phyloP scores from a whole-genome alignment of 2,329 filamentous ascomycete species.

The Trichoderma aggressivum region DNA sequence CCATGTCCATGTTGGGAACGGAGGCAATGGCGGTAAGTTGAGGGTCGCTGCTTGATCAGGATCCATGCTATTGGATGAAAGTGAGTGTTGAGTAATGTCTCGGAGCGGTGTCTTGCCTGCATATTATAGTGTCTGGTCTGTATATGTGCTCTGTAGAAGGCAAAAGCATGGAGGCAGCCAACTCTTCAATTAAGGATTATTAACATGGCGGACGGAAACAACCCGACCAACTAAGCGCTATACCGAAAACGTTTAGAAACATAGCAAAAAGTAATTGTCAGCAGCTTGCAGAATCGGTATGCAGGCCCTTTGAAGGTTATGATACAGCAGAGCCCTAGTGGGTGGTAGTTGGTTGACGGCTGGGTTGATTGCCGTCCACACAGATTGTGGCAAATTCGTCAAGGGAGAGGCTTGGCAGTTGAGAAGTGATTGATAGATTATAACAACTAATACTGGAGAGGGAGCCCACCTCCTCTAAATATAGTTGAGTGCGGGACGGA shows the following conservation, averaged over 20 bases:
- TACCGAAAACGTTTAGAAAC: not conserved
- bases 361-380: not conserved
- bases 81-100: not conserved
- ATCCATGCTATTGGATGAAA: not conserved
- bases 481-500: not conserved
- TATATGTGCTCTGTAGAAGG: not conserved
- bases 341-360: not conserved
- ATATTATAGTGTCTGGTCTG: not conserved
- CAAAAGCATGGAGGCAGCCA: too few relatives aligned
- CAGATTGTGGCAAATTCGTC: not conserved
- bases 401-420: not conserved
- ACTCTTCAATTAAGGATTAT: not conserved
- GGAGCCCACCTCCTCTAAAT: not conserved
- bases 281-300: not conserved
- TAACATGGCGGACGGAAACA: not conserved
- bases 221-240: not conserved
- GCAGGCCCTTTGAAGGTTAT: not conserved
- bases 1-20: not conserved
- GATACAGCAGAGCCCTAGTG: not conserved
- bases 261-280: not conserved
- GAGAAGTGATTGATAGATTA: not conserved
- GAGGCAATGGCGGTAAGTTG: not conserved
- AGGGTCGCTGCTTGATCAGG: not conserved
- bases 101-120: not conserved
- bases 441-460: not conserved